These are phyloP conservation scores for Kazachstania bromeliacearum DNA, from an alignment of 805 yeast species.

Conservation along the genomic window DNA sequence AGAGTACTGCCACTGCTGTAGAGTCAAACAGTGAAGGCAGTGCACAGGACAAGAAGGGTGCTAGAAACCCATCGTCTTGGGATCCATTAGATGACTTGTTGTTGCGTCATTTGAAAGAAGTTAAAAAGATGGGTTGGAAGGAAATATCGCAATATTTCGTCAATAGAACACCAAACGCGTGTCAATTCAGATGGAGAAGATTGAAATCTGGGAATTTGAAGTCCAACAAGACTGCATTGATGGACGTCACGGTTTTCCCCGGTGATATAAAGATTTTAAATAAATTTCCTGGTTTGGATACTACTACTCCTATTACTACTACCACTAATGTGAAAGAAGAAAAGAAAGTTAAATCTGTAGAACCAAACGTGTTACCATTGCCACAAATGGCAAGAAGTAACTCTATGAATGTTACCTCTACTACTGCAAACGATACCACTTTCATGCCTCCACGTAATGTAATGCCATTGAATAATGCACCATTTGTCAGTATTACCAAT, in stretches of 20 bases:
- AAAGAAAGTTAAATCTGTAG: not conserved
- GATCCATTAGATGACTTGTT: constrained; percentile 67
- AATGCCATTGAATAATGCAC: not conserved
- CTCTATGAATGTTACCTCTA: too few relatives aligned
- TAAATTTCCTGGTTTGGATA: not conserved
- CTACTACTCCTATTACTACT: not conserved
- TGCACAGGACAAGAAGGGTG: not conserved
- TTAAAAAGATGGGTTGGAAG: constrained; percentile 80
- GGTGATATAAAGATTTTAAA: constrained; percentile 11
- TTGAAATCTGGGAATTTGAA: constrained; percentile 38
- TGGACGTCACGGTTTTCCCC: constrained; percentile 16
- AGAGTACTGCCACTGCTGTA: too few relatives aligned
- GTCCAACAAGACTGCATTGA: constrained; percentile 22
- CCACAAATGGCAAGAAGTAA: not conserved
- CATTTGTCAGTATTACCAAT: not conserved
- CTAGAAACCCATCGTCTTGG: constrained; percentile 53
- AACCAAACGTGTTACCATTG: not conserved
- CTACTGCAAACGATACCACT: too few relatives aligned
- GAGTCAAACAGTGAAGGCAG: too few relatives aligned
- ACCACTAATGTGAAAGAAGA: not conserved
- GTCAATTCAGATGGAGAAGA: constrained; percentile 85
- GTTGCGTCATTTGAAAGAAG: constrained; percentile 68
- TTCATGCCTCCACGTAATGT: not conserved
- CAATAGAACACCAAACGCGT: constrained; percentile 79
- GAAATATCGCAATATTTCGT: constrained; percentile 73